Evolutionary conservation across 306 rosid genomes (phyloP).

Genomic region (Hippophae tibetana): DNA sequence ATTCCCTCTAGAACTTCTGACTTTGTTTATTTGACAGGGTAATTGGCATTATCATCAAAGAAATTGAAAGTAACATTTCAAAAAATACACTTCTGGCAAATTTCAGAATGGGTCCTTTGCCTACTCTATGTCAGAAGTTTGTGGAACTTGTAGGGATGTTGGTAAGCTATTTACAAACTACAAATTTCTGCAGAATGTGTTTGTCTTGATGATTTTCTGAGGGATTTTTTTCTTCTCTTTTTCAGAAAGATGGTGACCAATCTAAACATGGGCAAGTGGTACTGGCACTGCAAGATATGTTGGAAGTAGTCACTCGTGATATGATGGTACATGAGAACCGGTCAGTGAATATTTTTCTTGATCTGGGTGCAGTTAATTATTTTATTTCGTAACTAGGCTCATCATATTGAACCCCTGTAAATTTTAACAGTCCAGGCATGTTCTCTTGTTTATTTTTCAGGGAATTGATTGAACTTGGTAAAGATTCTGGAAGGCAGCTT

Average conservation of each 20-base stretch:
- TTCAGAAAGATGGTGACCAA: slow-evolving; percentile 60
- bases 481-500: slow-evolving; percentile 88
- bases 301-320: slow-evolving; percentile 95
- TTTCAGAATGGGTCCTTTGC: slow-evolving; percentile 78
- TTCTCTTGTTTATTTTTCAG: slow-evolving; percentile 32
- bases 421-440: slow-evolving; percentile 12
- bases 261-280: slow-evolving; percentile 62
- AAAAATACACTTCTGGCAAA: slow-evolving; percentile 75
- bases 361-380: slow-evolving; percentile 12
- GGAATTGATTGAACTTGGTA: slow-evolving; percentile 78
- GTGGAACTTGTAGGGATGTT: slow-evolving; percentile 82
- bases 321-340: slow-evolving; percentile 86
- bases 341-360: slow-evolving; percentile 33
- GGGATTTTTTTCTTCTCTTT: slow-evolving; percentile 22
- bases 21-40: slow-evolving; percentile 50
- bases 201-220: slow-evolving; percentile 9
- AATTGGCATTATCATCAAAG: slow-evolving; percentile 65
- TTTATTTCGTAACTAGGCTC: neutral
- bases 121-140: slow-evolving; percentile 73
- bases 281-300: slow-evolving; percentile 83
- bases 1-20: slow-evolving; percentile 21
- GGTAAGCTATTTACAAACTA: slow-evolving; percentile 42
- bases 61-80: slow-evolving; percentile 71
- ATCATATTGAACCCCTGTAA: neutral
- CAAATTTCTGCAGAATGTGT: slow-evolving; percentile 13